phyloP scores from a whole-genome alignment of 2,329 filamentous ascomycete genomes.

The Paecilomyces formosus region DNA sequence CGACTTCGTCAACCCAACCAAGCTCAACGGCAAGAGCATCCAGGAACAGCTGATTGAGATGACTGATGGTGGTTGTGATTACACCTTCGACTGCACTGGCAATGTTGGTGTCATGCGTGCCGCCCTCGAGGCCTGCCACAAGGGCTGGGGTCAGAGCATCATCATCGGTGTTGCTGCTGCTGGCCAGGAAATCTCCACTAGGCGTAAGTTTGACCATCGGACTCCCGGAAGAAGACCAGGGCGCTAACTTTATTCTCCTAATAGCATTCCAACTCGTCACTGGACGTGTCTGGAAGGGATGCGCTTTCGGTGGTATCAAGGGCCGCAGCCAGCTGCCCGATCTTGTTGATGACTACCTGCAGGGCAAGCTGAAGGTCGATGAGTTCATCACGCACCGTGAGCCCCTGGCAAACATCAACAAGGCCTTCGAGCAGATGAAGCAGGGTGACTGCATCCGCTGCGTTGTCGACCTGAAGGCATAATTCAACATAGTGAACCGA shows the following conservation, averaged over 20 bases:
- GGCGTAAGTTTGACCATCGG: slow-evolving; percentile 59
- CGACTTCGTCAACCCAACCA: slow-evolving; percentile 88
- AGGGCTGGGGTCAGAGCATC: slow-evolving; percentile 98
- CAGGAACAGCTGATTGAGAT: slow-evolving; percentile 92
- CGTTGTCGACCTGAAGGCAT: slow-evolving; percentile 61
- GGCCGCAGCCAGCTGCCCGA: slow-evolving; percentile 84
- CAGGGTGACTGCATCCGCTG: slow-evolving; percentile 93
- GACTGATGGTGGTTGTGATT: slow-evolving; percentile 96
- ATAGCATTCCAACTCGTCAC: slow-evolving; percentile 97
- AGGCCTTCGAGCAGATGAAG: slow-evolving; percentile 90
- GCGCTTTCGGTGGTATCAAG: slow-evolving; percentile 97
- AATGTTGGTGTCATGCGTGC: slow-evolving; percentile 95
- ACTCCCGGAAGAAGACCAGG: neutral
- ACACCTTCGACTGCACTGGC: slow-evolving; percentile 98
- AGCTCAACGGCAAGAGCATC: slow-evolving; percentile 67
- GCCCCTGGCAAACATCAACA: slow-evolving; percentile 74
- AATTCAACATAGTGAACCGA: neutral
- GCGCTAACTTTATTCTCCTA: slow-evolving; percentile 3
- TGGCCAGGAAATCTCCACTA: slow-evolving; percentile 88
- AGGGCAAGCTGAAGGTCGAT: slow-evolving; percentile 88
- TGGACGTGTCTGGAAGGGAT: slow-evolving; percentile 94
- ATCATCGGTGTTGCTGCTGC: slow-evolving; percentile 96
- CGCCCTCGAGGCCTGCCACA: slow-evolving; percentile 95
- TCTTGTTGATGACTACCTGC: slow-evolving; percentile 83
- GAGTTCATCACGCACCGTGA: slow-evolving; percentile 99